phyloP scores from a whole-genome alignment of 495 filamentous ascomycete species.

The Copromyces sp. region DNA sequence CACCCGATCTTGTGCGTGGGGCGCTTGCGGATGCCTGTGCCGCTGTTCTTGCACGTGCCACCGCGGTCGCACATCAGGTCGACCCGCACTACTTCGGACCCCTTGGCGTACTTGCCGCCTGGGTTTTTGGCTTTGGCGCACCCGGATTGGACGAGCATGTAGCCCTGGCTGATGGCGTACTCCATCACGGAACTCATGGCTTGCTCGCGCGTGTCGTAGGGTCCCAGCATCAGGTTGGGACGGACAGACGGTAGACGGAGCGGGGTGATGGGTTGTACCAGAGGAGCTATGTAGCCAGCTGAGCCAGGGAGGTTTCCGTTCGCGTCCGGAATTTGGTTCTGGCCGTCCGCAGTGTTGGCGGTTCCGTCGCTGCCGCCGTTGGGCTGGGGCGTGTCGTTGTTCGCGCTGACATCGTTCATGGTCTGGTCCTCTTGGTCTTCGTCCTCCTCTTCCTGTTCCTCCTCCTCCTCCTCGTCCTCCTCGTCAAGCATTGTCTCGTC shows the following conservation, averaged over 20 bases:
- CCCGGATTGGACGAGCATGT: slow-evolving; percentile 16
- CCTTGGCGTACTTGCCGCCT: slow-evolving; percentile 5
- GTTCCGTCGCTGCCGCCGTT: not conserved
- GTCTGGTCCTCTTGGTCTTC: not conserved
- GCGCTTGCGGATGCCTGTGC: slow-evolving; percentile 17
- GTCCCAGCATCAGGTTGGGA: slow-evolving; percentile 16
- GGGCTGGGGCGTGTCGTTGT: not conserved
- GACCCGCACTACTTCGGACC: slow-evolving; percentile 12
- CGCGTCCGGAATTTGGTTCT: not conserved
- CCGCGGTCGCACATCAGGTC: slow-evolving; percentile 20
- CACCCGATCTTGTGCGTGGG: slow-evolving; percentile 17
- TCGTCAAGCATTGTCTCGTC: not conserved
- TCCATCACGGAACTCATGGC: slow-evolving; percentile 9
- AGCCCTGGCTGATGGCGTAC: slow-evolving; percentile 21
- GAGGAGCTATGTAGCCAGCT: slow-evolving; percentile 3
- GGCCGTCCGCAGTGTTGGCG: not conserved
- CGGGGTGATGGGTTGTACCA: slow-evolving; percentile 8
- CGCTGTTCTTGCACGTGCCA: slow-evolving; percentile 17
- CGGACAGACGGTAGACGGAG: slow-evolving; percentile 14
- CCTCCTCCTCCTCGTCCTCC: not conserved
- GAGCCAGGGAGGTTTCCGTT: not conserved
- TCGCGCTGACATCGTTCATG: not conserved
- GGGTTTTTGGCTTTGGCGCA: slow-evolving; percentile 10
- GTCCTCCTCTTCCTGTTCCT: slow-evolving; percentile 3
- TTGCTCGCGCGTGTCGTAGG: slow-evolving; percentile 16